Base-by-base conservation (phyloP, 2,329 filamentous ascomycete species). In the Fusarium succisae region DNA sequence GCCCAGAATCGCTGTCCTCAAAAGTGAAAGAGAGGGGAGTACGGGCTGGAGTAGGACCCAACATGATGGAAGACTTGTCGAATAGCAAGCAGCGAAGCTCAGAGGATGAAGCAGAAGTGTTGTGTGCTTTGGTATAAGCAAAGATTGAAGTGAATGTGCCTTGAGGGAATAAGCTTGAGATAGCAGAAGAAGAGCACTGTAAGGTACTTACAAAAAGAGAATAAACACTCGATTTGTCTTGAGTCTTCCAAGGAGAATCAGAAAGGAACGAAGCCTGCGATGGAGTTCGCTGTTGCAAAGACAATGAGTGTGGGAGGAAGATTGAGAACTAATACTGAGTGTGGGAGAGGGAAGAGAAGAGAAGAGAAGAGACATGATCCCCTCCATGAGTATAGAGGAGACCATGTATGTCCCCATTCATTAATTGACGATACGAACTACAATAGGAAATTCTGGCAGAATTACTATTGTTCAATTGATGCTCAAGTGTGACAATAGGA, bases 391-490 rank as follows among this genome's bases (percentile, higher is more conserved):
- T 11, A 37, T 26, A 43, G 3, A 12, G 26, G 15, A 50, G 18
- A 15, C 15, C 14, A 48, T n/a, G 30, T 15, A 6, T 45, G 32
- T 20, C 32, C 37, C 8, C 22, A 54, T 37, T 17, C 15, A 41
- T 44, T 35, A 30, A 9, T 13, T n/a, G 26, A 51, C n/a, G 20
- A 44, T 55, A 8, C 37, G 8, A n/a, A 39, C 15, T 20, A 13
- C 35, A 44, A 32, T 30, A 28, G 38, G 26, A 35, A 30, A 43
- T 12, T 26, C 38, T 35, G 24, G 18, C n/a, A 51, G 39, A 43
- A 30, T 54, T 47, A 6, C 50, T 45, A 72, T 72, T 72, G 69
- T 72, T 69, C 39, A 48, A 54, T 61, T 48, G 14, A 59, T 50
- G 51, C 30, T 59, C 56, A 12, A 58, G n/a, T 50, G 38, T 41